Conservation (phyloP, 257 asterid genomes). For the Solanum paucissectum region DNA sequence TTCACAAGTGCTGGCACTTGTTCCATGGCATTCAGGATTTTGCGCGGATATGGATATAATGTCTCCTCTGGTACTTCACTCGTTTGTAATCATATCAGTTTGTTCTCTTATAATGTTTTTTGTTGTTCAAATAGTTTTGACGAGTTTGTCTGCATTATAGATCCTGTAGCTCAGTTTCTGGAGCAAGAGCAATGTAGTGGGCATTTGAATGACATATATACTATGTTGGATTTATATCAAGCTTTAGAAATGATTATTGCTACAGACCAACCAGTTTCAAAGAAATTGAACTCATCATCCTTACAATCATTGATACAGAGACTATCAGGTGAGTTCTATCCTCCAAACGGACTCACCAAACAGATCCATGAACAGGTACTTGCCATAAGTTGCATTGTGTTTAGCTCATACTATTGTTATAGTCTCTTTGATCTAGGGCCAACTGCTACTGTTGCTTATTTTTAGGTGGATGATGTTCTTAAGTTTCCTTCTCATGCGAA, state of each 20-base stretch:
- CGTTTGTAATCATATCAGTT: background rate
- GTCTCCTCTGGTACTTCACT: slow-evolving; percentile 53
- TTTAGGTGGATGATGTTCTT: slow-evolving; percentile 54
- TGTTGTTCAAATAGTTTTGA: background rate
- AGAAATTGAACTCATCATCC: slow-evolving; percentile 32
- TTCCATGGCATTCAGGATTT: slow-evolving; percentile 61
- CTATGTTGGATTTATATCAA: slow-evolving; percentile 48
- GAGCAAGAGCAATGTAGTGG: slow-evolving; percentile 38
- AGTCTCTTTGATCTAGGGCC: background rate
- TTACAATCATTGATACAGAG: slow-evolving; percentile 37
- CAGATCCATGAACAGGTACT: slow-evolving; percentile 50
- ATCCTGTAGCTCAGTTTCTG: slow-evolving; percentile 29
- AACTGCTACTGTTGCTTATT: slow-evolving; percentile 7
- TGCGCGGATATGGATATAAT: slow-evolving; percentile 63
- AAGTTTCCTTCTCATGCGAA: slow-evolving; percentile 52
- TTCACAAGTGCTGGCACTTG: slow-evolving; percentile 64
- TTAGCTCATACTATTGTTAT: background rate
- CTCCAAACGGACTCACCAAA: slow-evolving; percentile 18
- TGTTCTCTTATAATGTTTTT: background rate
- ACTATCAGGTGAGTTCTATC: slow-evolving; percentile 14
- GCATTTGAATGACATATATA: slow-evolving; percentile 28
- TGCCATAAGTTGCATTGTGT: background rate
- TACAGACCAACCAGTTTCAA: slow-evolving; percentile 43
- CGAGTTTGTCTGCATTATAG: slow-evolving; percentile 22
- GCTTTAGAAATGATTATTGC: slow-evolving; percentile 50